Evolutionary conservation across 2,329 filamentous ascomycete genomes (phyloP), one percentile per base, ranked within the genome.

Genomic region (Xylariales sp.): DNA sequence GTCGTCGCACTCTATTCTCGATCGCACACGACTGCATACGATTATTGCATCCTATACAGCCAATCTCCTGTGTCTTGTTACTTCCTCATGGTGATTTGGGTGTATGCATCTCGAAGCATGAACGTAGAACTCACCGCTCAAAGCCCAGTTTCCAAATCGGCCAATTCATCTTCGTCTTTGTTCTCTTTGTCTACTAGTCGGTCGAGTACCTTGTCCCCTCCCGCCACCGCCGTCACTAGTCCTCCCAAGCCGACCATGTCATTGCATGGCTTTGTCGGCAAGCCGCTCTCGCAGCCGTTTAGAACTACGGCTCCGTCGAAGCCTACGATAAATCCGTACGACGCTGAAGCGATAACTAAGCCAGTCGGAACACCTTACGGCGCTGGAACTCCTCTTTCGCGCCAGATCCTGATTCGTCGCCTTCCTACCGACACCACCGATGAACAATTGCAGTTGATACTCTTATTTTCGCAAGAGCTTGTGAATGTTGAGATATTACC

Each of bases 401-500:
- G 81, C 72, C 75, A 82, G 28, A 80, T 88, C 43, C 75, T 87
- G 54, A 86, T 90, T 67, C 85, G 85, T 60, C 82, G 83, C 69
- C 80, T 90, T 12, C 87, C 87, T 1, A 69, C 81, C 57, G 84
- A 85, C 71, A 87, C 84, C 3, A 84, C 84, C 0, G 84, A 87
- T 58, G 83, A 88, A 58, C 82, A 82, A 30, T 73, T 90, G 59
- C 81, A 84, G 54, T 77, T 87, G 36, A 89, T 90, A 86, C 81
- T 87, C 41, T 80, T 88, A 49, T 89, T 86, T 78, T 87, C 85
- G 59, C 82, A 89, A 71, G 86, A 89, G 45, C 78, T 88, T 12
- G 75, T 82, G 45, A 80, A 82, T 52, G 81, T 86, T 18, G 83
- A 88, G 71, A 78, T 89, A 32, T 77, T 89, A 3, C 79, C 85